Conservation (phyloP, 2,329 filamentous ascomycete genomes). For the Pyrenochaeta sp. region DNA sequence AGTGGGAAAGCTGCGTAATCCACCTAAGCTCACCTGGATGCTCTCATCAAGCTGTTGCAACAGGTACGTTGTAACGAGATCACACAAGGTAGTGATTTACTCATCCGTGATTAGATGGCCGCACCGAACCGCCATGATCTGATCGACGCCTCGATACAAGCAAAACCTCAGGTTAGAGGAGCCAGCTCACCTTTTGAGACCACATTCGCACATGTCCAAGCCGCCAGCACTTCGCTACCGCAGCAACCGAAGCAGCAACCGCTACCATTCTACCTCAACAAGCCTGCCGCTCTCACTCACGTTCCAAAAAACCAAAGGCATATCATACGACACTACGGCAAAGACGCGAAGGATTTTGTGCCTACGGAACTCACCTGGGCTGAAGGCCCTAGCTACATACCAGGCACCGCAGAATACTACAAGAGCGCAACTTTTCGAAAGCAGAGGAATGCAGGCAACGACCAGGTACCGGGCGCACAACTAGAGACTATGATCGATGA, state of each 20-base stretch:
- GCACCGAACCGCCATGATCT: background rate
- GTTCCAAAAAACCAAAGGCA: no score
- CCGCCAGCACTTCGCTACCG: background rate
- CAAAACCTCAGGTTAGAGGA: background rate
- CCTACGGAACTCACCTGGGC: background rate
- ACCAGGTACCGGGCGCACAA: background rate
- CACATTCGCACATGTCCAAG: background rate
- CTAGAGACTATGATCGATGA: background rate
- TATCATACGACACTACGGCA: background rate
- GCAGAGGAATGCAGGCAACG: background rate
- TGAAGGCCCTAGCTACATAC: background rate
- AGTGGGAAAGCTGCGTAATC: no score
- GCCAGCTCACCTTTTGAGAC: background rate
- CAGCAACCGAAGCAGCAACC: background rate
- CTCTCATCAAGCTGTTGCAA: no score
- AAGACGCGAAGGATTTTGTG: background rate
- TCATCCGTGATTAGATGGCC: background rate
- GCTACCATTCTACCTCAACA: background rate
- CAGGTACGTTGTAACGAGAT: no score
- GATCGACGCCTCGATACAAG: background rate
- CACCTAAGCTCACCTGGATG: no score
- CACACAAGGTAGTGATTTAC: background rate
- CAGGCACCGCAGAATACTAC: slow-evolving; percentile 18
- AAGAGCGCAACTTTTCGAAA: slow-evolving; percentile 13
- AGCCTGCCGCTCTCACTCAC: no score